Conservation (phyloP, 495 filamentous ascomycete species). For the Hapsidospora chrysogenum region DNA sequence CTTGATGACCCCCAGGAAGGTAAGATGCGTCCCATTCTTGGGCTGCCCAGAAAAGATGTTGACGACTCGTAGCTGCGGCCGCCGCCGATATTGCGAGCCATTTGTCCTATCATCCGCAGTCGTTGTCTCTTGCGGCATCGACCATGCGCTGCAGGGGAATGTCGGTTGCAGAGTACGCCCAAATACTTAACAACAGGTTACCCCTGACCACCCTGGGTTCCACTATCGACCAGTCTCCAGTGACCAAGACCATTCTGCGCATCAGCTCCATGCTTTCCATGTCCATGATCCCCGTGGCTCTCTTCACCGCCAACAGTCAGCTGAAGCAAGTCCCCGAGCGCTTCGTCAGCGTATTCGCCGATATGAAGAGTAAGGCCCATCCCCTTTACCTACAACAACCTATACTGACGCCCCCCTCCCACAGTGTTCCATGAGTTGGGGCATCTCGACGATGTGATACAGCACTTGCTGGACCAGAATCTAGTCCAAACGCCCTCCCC, state of each 20-base stretch:
- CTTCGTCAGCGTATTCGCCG: not conserved
- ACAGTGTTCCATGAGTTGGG: not conserved
- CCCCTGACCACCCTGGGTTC: not conserved
- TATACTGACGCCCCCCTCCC: not conserved
- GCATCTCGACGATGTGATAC: not conserved
- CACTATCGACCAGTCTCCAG: conserved; percentile 1
- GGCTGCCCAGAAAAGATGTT: not conserved
- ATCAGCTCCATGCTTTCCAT: conserved; percentile 4
- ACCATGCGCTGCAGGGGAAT: not conserved
- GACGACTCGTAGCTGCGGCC: not conserved
- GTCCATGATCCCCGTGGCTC: conserved; percentile 1
- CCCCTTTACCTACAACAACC: not conserved
- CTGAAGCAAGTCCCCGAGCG: not conserved
- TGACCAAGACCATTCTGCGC: conserved; percentile 2
- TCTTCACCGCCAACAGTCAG: not conserved
- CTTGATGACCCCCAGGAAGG: not conserved
- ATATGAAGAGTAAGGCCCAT: not conserved
- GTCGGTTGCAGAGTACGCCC: not conserved
- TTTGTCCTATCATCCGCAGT: not conserved
- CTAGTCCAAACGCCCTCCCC: not conserved
- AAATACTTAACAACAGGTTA: not conserved
- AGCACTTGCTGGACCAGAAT: conserved; percentile 1
- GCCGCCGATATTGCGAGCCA: not conserved
- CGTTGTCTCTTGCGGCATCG: not conserved
- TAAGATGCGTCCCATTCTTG: not conserved